phyloP scores from a whole-genome alignment of 805 yeast genomes.

The Cyberlindnera japonica region DNA sequence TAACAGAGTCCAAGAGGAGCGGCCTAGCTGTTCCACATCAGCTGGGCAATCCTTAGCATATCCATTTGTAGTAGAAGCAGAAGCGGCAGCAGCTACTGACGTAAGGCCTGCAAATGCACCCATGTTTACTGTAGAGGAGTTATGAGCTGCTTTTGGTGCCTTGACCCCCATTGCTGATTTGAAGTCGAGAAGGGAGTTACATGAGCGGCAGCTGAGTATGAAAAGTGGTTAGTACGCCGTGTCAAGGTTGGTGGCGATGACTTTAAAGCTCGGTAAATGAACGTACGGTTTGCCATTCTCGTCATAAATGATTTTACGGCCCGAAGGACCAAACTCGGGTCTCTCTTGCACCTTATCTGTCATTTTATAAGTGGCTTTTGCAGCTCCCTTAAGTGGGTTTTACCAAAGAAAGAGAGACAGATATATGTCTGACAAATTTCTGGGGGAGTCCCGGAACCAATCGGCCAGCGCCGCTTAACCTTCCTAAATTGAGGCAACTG shows the following conservation, averaged over 20 bases:
- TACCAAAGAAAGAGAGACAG: too few species aligned
- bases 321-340: conserved; percentile 54
- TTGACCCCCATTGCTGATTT: conserved; percentile 46
- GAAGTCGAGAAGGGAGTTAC: conserved; percentile 80
- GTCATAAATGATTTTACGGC: conserved; percentile 70
- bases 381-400: too few species aligned
- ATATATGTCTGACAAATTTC: too few species aligned
- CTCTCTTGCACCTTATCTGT: conserved; percentile 8
- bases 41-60: conserved; percentile 69
- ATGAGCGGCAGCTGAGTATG: conserved; percentile 64
- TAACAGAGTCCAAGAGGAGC: conserved; percentile 87
- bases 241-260: not conserved
- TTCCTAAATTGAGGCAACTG: too few species aligned
- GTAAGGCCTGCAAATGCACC: conserved; percentile 8
- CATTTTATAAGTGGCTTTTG: conserved; percentile 1
- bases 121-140: not conserved
- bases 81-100: conserved; percentile 11
- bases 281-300: conserved; percentile 93
- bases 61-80: conserved; percentile 14
- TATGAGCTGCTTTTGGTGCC: not conserved
- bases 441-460: not conserved
- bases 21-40: conserved; percentile 76
- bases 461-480: too few species aligned
- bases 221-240: not conserved
- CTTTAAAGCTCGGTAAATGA: too few species aligned